These are phyloP conservation scores for Klebsormidium nitens DNA, from an alignment of 139 green algal genomes.

Conservation along the genomic window DNA sequence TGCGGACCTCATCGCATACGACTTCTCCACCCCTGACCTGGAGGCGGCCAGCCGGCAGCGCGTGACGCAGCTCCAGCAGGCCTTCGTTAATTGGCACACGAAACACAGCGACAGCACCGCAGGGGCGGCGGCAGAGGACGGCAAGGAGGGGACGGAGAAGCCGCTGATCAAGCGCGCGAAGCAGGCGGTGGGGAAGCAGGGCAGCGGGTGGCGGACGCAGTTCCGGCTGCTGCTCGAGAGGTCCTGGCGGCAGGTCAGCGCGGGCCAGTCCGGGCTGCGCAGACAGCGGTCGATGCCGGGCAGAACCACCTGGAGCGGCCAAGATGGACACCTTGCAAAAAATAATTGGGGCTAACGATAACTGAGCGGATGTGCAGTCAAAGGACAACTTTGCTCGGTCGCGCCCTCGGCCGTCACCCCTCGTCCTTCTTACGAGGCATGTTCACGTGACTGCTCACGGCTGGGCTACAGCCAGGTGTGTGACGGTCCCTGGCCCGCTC, in stretches of 20 bases:
- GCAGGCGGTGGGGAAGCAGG: not conserved
- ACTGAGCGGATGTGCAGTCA: too few relatives aligned
- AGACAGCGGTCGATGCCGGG: too few relatives aligned
- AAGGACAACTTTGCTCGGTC: too few relatives aligned
- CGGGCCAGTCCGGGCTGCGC: not conserved
- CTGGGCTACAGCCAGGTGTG: too few relatives aligned
- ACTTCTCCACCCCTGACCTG: slow-evolving; percentile 55
- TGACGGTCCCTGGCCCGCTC: too few relatives aligned
- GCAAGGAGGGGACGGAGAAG: not conserved
- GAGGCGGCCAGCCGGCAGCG: slow-evolving; percentile 46
- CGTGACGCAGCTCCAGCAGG: slow-evolving; percentile 37
- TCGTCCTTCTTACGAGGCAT: too few relatives aligned
- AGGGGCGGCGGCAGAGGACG: not conserved
- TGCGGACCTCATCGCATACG: slow-evolving; percentile 79
- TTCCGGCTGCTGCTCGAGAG: slow-evolving; percentile 17
- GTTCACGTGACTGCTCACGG: too few relatives aligned
- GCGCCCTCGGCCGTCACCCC: too few relatives aligned
- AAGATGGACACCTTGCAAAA: too few relatives aligned
- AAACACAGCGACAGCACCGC: not conserved
- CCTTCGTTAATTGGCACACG: not conserved
- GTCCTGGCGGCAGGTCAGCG: slow-evolving; percentile 18
- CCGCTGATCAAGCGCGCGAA: not conserved
- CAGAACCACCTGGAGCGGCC: too few relatives aligned
- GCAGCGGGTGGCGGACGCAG: slow-evolving; percentile 2
- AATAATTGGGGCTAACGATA: too few relatives aligned